Percentiles rank a stretch among this genome's conserved stretches.
Evolutionary conservation across 352 stramenopile genomes (phyloP).

Genomic region (Pythium sp.): DNA sequence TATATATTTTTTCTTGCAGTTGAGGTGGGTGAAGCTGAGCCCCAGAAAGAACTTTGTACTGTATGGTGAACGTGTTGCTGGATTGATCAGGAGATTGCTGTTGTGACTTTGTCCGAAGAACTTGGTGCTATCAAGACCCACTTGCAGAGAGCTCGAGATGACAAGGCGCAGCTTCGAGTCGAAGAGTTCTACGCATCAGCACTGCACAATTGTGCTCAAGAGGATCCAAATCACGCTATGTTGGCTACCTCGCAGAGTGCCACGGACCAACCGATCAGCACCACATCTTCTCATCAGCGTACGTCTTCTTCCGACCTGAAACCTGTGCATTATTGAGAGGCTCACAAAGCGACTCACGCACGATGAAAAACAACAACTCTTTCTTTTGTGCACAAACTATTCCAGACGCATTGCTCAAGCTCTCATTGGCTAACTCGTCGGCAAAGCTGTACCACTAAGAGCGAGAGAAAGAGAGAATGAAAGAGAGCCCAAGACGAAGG

Average conservation of each 20-base stretch:
- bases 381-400: not conserved
- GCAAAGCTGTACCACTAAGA: not conserved
- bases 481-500: not conserved
- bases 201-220: not conserved
- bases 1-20: slow-evolving; percentile 1
- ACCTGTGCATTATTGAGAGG: not conserved
- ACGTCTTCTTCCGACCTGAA: not conserved
- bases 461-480: not conserved
- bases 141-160: not conserved
- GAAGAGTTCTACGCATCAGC: not conserved
- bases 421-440: not conserved
- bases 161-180: not conserved
- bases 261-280: not conserved
- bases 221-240: not conserved
- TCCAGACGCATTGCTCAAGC: not conserved
- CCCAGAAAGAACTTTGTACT: too few relatives aligned
- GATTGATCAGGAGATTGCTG: not conserved
- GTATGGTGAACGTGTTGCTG: too few relatives aligned
- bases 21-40: not conserved
- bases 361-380: not conserved
- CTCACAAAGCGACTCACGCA: not conserved
- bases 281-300: not conserved
- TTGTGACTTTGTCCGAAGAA: not conserved
- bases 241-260: not conserved
- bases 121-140: not conserved